Base-by-base conservation (phyloP, 352 stramenopile genomes). In the Globisporangium spiculum region DNA sequence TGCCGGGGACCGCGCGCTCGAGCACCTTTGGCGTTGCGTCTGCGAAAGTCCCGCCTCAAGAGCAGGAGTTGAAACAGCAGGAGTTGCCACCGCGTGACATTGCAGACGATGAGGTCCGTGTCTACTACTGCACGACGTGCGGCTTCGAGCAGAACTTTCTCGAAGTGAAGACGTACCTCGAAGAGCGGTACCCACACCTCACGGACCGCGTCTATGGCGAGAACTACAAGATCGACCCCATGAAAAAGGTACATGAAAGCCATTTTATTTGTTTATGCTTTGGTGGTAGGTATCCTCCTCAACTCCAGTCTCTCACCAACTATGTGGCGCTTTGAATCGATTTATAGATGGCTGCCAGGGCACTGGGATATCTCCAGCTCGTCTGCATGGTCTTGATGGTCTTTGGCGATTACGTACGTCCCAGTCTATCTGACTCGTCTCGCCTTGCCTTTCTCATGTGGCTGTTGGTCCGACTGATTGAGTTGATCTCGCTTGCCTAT, bases 91-190 rank as follows among this genome's bases (percentile, higher is more conserved):
- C 7, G 46, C 76, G 75, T 16, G 67, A 71, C 70, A 75, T 88
- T 26, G 74, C 69, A n/a, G 76, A 92, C 64, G 86, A 94, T 72
- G 59, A 86, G 22, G 78, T 94, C 48, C 80, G 73, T 63, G 71
- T 94, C 38, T 71, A 73, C 36, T 92, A 79, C 73, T 94, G 87
- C 67, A 85, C 84, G 53, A 81, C 87, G 59, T 94, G 87, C 69
- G 87, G 87, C 63, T 94, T 90, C 76, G 73, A 84, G 68, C 83
- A 93, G 63, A 94, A 92, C 75, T 94, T 90, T 65, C 48, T 75
- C 22, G 78, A 94, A 67, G 76, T 93, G 36, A 87, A 86, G 67
- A 77, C 73, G 52, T 83, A 79, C 63, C 57, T 94, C 54, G 86
- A 91, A 72, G 76, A 92, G 50, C 88, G 80, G 44, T 93, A 91